phyloP scores from a whole-genome alignment of 352 stramenopile species.

The Phytophthora aleatoria region DNA sequence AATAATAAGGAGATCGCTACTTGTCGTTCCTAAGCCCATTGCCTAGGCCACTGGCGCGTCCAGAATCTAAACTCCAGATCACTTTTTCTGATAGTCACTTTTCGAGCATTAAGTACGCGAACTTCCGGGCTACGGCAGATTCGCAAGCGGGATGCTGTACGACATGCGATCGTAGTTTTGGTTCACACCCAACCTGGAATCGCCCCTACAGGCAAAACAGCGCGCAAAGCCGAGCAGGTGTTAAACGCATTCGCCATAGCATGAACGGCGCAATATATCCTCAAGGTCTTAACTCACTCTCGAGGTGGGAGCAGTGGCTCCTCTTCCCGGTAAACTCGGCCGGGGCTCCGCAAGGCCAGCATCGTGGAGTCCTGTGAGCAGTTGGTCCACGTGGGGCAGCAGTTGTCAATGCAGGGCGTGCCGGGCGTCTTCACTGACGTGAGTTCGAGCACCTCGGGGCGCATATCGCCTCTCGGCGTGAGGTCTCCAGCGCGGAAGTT shows the following conservation, averaged over 20 bases:
- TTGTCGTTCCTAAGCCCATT: no score
- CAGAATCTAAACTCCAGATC: no score
- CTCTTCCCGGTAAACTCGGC: constrained; percentile 57
- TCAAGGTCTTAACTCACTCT: constrained; percentile 47
- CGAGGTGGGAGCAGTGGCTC: constrained; percentile 57
- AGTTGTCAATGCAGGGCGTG: constrained; percentile 71
- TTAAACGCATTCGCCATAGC: constrained; percentile 12
- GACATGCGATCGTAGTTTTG: constrained; percentile 80
- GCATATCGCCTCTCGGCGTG: constrained; percentile 53
- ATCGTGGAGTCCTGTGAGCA: constrained; percentile 61
- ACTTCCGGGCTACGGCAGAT: constrained; percentile 43
- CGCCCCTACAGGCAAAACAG: constrained; percentile 43
- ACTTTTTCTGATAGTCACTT: no score
- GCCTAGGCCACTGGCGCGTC: no score
- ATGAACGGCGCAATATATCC: neutral
- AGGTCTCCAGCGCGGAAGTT: constrained; percentile 64
- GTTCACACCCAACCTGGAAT: constrained; percentile 73
- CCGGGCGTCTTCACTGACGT: constrained; percentile 54
- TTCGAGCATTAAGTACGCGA: neutral
- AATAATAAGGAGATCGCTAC: no score
- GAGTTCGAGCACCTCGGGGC: constrained; percentile 64
- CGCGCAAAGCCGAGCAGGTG: neutral
- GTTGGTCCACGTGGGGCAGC: constrained; percentile 45
- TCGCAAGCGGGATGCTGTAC: constrained; percentile 72
- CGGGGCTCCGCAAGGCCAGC: constrained; percentile 42